phyloP scores from a whole-genome alignment of 352 stramenopile species.

The Pythium guiyangense region DNA sequence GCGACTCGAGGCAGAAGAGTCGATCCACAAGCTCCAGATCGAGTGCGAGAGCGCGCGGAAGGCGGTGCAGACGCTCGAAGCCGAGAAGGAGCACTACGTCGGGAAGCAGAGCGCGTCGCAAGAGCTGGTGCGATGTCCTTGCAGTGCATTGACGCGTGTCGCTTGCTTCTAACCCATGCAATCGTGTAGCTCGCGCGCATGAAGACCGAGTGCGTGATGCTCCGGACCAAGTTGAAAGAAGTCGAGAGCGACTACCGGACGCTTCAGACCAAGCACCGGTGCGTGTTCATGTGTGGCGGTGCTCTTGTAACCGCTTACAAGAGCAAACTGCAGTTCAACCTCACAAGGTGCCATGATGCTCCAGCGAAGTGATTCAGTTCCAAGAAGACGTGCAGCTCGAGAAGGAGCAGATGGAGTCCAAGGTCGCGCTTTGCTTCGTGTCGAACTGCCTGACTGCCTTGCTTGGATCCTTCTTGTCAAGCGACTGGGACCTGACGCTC shows the following conservation, averaged over 20 bases:
- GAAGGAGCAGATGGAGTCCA: constrained; percentile 58
- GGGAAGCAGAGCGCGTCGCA: constrained; percentile 51
- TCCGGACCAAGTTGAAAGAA: constrained; percentile 75
- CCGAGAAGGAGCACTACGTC: constrained; percentile 42
- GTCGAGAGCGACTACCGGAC: constrained; percentile 69
- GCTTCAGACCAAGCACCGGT: constrained; percentile 74
- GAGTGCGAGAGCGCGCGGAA: constrained; percentile 45
- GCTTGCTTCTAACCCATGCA: not conserved
- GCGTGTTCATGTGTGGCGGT: not conserved
- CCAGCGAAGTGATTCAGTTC: constrained; percentile 50
- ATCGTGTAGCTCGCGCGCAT: constrained; percentile 42
- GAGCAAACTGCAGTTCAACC: not conserved
- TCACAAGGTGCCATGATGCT: not conserved
- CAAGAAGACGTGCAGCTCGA: constrained; percentile 69
- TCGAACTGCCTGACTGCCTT: not conserved
- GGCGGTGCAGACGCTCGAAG: constrained; percentile 40
- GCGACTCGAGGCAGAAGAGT: constrained; percentile 43
- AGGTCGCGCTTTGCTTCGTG: constrained; percentile 24
- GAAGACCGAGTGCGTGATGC: constrained; percentile 58
- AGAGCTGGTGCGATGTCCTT: constrained; percentile 40
- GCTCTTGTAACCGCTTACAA: not conserved
- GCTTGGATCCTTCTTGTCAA: not conserved
- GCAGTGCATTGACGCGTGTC: no score
- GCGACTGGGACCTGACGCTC: not conserved
- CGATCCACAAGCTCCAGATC: constrained; percentile 37